Conservation (phyloP, 176 grass and related monocot species). For the Avena atlantica region DNA sequence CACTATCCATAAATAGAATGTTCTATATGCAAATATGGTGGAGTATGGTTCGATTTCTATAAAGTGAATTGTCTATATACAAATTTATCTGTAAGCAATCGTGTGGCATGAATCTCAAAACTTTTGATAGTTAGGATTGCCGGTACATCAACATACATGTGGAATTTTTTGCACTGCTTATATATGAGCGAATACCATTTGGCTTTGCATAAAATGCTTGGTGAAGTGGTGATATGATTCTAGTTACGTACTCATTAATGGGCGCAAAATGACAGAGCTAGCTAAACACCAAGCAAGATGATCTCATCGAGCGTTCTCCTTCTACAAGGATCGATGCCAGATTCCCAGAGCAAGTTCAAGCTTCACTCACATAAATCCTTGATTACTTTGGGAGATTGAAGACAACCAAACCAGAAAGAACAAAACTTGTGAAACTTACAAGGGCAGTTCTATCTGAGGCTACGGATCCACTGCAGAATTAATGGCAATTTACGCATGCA, state of each 20-base stretch:
- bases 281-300: slow-evolving; percentile 15
- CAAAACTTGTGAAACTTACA: neutral
- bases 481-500: neutral
- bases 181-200: neutral
- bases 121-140: neutral
- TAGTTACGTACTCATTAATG: neutral
- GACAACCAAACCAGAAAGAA: neutral
- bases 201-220: neutral
- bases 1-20: no score
- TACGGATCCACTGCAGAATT: neutral
- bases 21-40: no score
- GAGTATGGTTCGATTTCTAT: neutral
- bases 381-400: neutral
- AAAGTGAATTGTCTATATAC: neutral
- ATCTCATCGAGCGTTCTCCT: neutral
- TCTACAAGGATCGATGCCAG: neutral
- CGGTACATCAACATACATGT: neutral
- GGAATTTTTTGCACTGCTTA: neutral
- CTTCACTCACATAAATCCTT: neutral
- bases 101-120: neutral
- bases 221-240: neutral
- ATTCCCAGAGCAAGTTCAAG: neutral
- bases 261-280: slow-evolving; percentile 30
- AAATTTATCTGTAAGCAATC: neutral
- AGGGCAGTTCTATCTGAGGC: neutral